Percentiles rank a stretch among this genome's conserved stretches.
Evolutionary conservation across 495 filamentous ascomycete species (phyloP).

Genomic region (Bathelium albidoporum): DNA sequence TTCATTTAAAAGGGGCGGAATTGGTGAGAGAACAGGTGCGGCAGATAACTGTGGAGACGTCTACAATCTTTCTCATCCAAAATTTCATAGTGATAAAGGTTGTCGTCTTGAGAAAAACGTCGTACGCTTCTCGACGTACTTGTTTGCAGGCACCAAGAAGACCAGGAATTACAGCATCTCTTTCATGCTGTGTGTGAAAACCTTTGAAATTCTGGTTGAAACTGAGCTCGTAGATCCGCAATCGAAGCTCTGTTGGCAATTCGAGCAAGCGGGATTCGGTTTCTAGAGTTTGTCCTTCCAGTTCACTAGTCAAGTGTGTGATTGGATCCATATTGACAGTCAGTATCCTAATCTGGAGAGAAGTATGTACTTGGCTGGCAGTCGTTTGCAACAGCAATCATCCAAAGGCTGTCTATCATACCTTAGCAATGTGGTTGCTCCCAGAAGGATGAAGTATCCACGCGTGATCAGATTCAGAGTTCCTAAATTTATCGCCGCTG

Average conservation of each 20-base stretch:
- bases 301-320: too few relatives aligned
- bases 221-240: background rate
- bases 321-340: too few relatives aligned
- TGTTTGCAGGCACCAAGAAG: background rate
- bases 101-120: background rate
- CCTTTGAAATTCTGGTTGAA: background rate
- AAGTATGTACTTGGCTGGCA: too few relatives aligned
- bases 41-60: background rate
- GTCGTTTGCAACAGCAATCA: too few relatives aligned
- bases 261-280: background rate
- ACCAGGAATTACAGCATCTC: background rate
- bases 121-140: background rate
- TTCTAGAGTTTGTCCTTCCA: too few relatives aligned
- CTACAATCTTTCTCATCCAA: background rate
- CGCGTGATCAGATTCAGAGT: too few relatives aligned
- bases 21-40: background rate
- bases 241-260: background rate
- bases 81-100: background rate
- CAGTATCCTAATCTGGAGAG: too few relatives aligned
- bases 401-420: too few relatives aligned
- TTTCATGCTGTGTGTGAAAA: background rate
- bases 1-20: too few relatives aligned
- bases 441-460: too few relatives aligned
- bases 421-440: too few relatives aligned
- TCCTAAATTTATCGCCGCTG: too few relatives aligned